Conservation (phyloP, 2,329 filamentous ascomycete genomes). For the Botrytis porri region DNA sequence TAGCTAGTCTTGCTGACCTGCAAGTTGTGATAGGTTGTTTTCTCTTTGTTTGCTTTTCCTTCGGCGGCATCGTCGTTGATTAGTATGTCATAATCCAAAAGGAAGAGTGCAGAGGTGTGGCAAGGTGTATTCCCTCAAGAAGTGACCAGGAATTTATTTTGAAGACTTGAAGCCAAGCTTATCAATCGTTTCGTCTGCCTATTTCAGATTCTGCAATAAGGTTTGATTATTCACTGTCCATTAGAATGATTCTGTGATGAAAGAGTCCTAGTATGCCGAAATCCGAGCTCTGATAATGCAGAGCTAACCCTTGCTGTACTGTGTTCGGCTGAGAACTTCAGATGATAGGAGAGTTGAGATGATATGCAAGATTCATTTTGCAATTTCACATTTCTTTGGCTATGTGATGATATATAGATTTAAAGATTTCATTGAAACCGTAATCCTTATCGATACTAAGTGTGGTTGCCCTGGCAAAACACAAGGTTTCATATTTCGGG, state of each 20-base stretch:
- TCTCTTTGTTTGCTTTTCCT: neutral
- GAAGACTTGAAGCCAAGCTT: neutral
- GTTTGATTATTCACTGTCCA: neutral
- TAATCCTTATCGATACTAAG: too few species aligned
- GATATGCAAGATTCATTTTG: too few species aligned
- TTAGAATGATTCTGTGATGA: too few species aligned
- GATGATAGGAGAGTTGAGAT: neutral
- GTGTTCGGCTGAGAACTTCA: neutral
- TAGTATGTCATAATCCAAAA: neutral
- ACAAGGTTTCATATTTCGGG: too few species aligned
- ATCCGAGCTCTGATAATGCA: neutral
- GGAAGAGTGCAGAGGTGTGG: neutral
- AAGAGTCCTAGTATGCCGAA: too few species aligned
- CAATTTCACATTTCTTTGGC: neutral
- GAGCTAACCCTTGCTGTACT: too few species aligned
- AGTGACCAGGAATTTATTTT: too few species aligned
- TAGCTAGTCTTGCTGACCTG: neutral
- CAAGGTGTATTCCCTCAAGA: neutral
- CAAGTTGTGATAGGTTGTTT: neutral
- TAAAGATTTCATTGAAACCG: too few species aligned
- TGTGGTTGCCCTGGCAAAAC: too few species aligned
- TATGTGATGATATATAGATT: neutral
- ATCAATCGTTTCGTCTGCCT: neutral
- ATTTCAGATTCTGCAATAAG: neutral
- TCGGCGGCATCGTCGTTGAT: neutral